Percentiles rank a stretch among this genome's conserved stretches.
Conservation (phyloP, 75 land plant species). For the Pinus taeda region DNA sequence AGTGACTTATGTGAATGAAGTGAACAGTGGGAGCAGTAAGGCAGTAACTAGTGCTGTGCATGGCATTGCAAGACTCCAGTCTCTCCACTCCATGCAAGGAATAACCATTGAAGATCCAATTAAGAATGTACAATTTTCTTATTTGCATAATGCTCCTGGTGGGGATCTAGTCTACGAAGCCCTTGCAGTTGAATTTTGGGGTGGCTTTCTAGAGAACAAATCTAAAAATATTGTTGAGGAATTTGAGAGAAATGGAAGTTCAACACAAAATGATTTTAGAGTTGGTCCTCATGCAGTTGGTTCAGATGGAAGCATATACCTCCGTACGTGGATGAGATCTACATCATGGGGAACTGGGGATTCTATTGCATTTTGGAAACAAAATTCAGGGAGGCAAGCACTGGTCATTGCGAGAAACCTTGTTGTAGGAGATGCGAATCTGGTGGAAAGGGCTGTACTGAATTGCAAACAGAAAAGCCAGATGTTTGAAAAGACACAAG, state of each 20-base stretch:
- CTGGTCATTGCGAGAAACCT: slow-evolving; percentile 75
- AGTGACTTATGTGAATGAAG: slow-evolving; percentile 56
- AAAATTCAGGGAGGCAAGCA: slow-evolving; percentile 39
- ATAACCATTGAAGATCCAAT: slow-evolving; percentile 52
- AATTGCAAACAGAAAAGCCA: slow-evolving; percentile 54
- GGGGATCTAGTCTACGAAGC: slow-evolving; percentile 83
- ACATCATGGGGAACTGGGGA: slow-evolving; percentile 59
- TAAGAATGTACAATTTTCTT: slow-evolving; percentile 72
- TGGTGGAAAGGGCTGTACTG: slow-evolving; percentile 72
- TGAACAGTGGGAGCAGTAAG: slow-evolving; percentile 57
- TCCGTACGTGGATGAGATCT: slow-evolving; percentile 77
- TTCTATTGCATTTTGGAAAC: slow-evolving; percentile 79
- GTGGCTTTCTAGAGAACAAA: slow-evolving; percentile 61
- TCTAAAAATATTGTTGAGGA: slow-evolving; percentile 11
- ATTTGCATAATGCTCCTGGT: slow-evolving; percentile 58
- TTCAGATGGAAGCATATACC: slow-evolving; percentile 85
- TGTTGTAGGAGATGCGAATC: slow-evolving; percentile 65
- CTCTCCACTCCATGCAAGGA: slow-evolving; percentile 61
- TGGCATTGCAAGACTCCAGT: slow-evolving; percentile 83
- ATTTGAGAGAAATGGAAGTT: slow-evolving; percentile 16
- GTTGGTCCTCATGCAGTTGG: slow-evolving; percentile 51
- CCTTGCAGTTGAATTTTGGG: slow-evolving; percentile 86
- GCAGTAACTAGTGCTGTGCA: slow-evolving; percentile 51
- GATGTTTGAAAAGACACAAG: slow-evolving; percentile 74
- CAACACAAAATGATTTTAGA: slow-evolving; percentile 22